Conservation (phyloP, 495 filamentous ascomycete species). For the Penicillium atrosanguineum region DNA sequence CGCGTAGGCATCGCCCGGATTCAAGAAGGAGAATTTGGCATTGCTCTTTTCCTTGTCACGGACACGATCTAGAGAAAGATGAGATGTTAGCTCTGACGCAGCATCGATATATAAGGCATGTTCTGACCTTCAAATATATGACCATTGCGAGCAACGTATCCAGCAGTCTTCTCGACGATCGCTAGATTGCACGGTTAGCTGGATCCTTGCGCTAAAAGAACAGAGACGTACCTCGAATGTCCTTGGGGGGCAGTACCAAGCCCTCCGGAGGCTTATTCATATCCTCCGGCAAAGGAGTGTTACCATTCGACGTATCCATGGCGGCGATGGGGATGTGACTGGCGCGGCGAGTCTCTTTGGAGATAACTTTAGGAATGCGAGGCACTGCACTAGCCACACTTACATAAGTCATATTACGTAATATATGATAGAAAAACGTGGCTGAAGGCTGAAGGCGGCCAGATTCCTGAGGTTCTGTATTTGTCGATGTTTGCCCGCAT, state of each 20-base stretch:
- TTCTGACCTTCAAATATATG: constrained; percentile 70
- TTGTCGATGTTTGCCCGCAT: neutral
- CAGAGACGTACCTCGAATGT: constrained; percentile 58
- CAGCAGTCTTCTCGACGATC: constrained; percentile 94
- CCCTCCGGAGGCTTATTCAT: constrained; percentile 75
- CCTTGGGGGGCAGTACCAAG: constrained; percentile 79
- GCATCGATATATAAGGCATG: neutral
- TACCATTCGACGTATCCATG: constrained; percentile 60
- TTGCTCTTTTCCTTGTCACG: constrained; percentile 82
- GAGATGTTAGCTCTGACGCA: neutral
- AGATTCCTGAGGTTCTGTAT: neutral
- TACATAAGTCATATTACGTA: neutral
- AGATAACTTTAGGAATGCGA: neutral
- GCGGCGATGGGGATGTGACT: constrained; percentile 5
- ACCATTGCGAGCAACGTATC: constrained; percentile 83
- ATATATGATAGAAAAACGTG: neutral
- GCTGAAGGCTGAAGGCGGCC: constrained; percentile 1
- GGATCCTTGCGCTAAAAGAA: constrained; percentile 4
- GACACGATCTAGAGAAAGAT: constrained; percentile 60
- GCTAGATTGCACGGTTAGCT: constrained; percentile 41
- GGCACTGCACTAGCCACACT: constrained; percentile 5
- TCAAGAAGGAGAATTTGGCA: constrained; percentile 88
- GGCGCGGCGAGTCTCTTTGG: constrained; percentile 2
- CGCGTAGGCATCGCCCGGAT: constrained; percentile 77
- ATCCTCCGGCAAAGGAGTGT: constrained; percentile 50